Evolutionary conservation across 164 flowering plant species (phyloP).

Genomic region (Macadamia tetraphylla): DNA sequence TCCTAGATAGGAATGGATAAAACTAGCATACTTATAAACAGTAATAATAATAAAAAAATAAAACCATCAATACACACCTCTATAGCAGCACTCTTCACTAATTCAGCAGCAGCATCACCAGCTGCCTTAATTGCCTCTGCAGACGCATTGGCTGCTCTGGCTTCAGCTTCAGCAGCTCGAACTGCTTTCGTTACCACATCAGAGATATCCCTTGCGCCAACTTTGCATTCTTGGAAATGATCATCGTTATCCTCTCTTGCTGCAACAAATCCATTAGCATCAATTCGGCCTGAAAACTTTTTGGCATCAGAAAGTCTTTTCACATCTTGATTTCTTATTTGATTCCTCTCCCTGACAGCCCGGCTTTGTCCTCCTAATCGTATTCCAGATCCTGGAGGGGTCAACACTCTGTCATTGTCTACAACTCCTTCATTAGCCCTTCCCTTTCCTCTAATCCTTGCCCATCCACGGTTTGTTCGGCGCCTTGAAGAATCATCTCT

Average conservation of each 20-base stretch:
- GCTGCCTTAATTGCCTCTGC: constrained; percentile 82
- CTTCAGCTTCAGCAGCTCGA: constrained; percentile 96
- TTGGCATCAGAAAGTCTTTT: constrained; percentile 37
- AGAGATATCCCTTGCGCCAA: constrained; percentile 72
- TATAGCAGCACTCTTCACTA: constrained; percentile 77
- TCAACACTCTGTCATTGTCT: constrained; percentile 49
- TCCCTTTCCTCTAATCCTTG: constrained; percentile 55
- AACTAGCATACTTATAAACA: too few species aligned
- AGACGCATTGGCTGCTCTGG: constrained; percentile 81
- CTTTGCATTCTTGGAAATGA: constrained; percentile 53
- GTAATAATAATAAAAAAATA: neutral
- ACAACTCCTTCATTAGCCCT: constrained; percentile 44
- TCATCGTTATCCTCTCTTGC: constrained; percentile 76
- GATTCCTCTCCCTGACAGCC: constrained; percentile 42
- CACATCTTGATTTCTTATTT: constrained; percentile 33
- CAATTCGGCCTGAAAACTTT: constrained; percentile 26
- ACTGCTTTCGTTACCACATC: constrained; percentile 78
- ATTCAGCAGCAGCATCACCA: constrained; percentile 95
- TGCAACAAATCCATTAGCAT: constrained; percentile 30
- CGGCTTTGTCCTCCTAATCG: constrained; percentile 44
- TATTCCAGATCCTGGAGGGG: constrained; percentile 60
- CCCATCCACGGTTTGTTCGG: constrained; percentile 41
- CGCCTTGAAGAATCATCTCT: constrained; percentile 69
- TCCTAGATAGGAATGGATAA: constrained; percentile 33
- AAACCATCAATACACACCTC: constrained; percentile 45